Percentiles rank a stretch among this genome's conserved stretches.
Evolutionary conservation across 2,329 filamentous ascomycete species (phyloP).

Genomic region (Mycocentrospora acerina): DNA sequence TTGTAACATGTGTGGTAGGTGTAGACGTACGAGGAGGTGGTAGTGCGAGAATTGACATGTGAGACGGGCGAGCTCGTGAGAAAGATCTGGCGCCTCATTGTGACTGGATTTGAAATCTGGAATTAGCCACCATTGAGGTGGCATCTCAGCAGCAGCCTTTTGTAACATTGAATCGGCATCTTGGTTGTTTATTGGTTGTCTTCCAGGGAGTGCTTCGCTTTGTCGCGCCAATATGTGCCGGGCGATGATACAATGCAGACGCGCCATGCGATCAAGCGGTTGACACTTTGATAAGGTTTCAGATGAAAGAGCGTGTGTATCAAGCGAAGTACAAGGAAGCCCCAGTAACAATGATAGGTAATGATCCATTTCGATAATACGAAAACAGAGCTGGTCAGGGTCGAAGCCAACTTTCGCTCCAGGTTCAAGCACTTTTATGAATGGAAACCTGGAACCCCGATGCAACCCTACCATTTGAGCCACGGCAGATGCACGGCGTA

Average conservation of each 20-base stretch:
- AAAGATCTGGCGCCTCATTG: not conserved
- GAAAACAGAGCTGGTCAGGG: constrained; percentile 39
- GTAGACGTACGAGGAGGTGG: constrained; percentile 14
- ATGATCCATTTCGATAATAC: constrained; percentile 42
- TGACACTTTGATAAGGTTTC: constrained; percentile 14
- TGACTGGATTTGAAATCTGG: constrained; percentile 6
- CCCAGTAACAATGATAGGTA: constrained; percentile 46
- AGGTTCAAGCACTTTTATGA: not conserved
- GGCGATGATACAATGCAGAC: constrained; percentile 34
- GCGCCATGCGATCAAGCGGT: constrained; percentile 35
- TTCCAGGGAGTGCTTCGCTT: too few species aligned
- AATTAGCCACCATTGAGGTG: constrained; percentile 23
- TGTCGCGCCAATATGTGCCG: constrained; percentile 40
- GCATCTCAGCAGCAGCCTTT: constrained; percentile 15
- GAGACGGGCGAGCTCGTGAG: constrained; percentile 10
- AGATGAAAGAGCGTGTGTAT: constrained; percentile 16
- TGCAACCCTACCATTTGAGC: constrained; percentile 42
- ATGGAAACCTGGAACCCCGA: not conserved
- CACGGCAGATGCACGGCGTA: constrained; percentile 42
- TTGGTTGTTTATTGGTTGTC: too few species aligned
- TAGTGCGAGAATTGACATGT: constrained; percentile 18
- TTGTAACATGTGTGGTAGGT: constrained; percentile 20
- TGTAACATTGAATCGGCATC: constrained; percentile 20
- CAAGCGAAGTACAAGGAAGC: constrained; percentile 36
- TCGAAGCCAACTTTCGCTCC: not conserved